phyloP scores from a whole-genome alignment of 352 stramenopile species.

The Phytophthora fragariaefolia region DNA sequence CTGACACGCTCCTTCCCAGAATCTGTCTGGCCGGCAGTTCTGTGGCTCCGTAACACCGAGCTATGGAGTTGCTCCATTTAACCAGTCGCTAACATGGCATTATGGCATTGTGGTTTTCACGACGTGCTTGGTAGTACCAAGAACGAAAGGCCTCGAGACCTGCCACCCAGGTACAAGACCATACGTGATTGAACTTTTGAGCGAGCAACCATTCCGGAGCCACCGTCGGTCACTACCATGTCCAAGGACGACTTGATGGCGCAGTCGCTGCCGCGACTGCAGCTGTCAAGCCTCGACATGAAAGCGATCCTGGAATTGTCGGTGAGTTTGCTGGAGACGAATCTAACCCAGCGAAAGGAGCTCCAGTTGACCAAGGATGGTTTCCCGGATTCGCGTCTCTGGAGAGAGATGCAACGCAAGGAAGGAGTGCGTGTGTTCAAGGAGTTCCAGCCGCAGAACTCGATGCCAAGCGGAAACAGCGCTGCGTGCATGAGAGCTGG shows the following conservation, averaged over 20 bases:
- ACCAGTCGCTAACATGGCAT: conserved; percentile 28
- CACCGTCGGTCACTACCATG: conserved; percentile 24
- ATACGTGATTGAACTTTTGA: conserved; percentile 4
- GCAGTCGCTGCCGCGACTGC: conserved; percentile 44
- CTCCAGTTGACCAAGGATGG: conserved; percentile 44
- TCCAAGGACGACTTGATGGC: conserved; percentile 44
- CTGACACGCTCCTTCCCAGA: conserved; percentile 28
- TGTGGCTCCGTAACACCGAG: conserved; percentile 6
- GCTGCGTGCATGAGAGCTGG: conserved; percentile 31
- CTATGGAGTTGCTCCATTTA: conserved; percentile 9
- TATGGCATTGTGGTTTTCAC: conserved; percentile 18
- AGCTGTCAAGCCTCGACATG: conserved; percentile 40
- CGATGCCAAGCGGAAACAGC: conserved; percentile 36
- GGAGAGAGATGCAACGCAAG: conserved; percentile 54
- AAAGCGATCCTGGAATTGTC: conserved; percentile 48
- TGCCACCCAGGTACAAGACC: not conserved
- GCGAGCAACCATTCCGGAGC: conserved; percentile 36
- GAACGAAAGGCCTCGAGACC: not conserved
- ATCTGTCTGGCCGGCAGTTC: conserved; percentile 20
- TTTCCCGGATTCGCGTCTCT: conserved; percentile 46
- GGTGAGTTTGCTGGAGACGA: conserved; percentile 46
- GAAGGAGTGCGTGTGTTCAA: conserved; percentile 50
- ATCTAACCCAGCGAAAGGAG: conserved; percentile 53
- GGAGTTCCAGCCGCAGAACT: conserved; percentile 32
- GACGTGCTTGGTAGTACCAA: conserved; percentile 4